These are phyloP conservation scores for Podosphaera xanthii DNA, from an alignment of 2,329 filamentous ascomycete genomes.

Conservation along the genomic window DNA sequence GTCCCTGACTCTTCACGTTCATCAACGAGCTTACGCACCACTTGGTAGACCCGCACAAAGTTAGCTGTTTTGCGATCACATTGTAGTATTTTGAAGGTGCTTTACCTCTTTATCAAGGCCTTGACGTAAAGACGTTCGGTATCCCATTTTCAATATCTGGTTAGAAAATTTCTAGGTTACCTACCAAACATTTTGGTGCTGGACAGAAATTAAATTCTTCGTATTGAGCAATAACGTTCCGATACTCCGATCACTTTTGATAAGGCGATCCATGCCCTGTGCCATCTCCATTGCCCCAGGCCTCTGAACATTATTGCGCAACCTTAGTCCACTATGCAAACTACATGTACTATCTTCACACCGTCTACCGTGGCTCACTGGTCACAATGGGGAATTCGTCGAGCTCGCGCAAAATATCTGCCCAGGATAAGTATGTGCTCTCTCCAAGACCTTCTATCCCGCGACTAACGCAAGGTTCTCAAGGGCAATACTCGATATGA, in stretches of 20 bases:
- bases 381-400: slow-evolving; percentile 36
- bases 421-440: slow-evolving; percentile 59
- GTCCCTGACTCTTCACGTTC: slow-evolving; percentile 31
- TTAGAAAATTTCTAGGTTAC: background rate
- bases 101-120: slow-evolving; percentile 39
- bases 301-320: slow-evolving; percentile 1
- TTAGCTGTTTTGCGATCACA: background rate
- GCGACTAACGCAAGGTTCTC: slow-evolving; percentile 1
- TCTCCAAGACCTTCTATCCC: background rate
- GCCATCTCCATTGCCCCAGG: slow-evolving; percentile 2
- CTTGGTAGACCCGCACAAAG: slow-evolving; percentile 39
- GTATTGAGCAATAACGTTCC: background rate
- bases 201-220: background rate
- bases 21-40: slow-evolving; percentile 55
- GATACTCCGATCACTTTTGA: background rate
- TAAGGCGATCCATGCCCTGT: background rate
- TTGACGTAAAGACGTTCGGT: slow-evolving; percentile 25
- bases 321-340: slow-evolving; percentile 1
- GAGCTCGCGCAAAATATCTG: slow-evolving; percentile 42
- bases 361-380: background rate
- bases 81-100: background rate
- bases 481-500: slow-evolving; percentile 92
- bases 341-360: background rate
- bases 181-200: background rate
- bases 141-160: slow-evolving; percentile 3